Percentiles rank a stretch among this genome's conserved stretches.
These are phyloP conservation scores for Mortierella sp. DNA, from an alignment of 371 early-diverging fungal genomes.

Conservation along the genomic window DNA sequence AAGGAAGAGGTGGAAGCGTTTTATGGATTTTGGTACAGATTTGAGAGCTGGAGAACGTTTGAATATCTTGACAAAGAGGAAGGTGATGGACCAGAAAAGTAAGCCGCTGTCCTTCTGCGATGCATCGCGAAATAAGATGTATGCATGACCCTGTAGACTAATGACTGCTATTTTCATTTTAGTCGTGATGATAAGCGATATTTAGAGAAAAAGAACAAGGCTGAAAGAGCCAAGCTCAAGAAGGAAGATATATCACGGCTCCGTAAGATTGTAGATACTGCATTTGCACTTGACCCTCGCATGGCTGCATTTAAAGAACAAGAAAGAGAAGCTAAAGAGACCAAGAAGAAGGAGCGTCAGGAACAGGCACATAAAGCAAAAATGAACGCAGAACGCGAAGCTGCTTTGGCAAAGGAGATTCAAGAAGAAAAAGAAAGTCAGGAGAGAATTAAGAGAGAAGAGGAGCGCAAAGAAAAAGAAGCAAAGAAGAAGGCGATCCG, in stretches of 20 bases:
- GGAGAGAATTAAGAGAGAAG: conserved; percentile 72
- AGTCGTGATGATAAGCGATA: conserved; percentile 96
- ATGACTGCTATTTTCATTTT: not conserved
- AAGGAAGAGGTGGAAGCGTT: conserved; percentile 93
- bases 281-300: conserved; percentile 90
- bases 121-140: not conserved
- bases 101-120: conserved; percentile 6
- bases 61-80: conserved; percentile 98
- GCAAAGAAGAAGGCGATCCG: conserved; percentile 83
- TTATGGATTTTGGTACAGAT: conserved; percentile 96
- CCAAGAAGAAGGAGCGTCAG: conserved; percentile 89
- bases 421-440: conserved; percentile 64
- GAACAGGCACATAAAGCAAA: conserved; percentile 71
- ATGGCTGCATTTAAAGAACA: conserved; percentile 90
- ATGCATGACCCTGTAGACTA: not conserved
- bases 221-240: conserved; percentile 91
- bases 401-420: conserved; percentile 56
- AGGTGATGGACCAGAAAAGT: conserved; percentile 86
- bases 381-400: conserved; percentile 68
- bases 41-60: conserved; percentile 98
- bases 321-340: conserved; percentile 88
- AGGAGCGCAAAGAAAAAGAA: conserved; percentile 79
- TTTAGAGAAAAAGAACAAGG: conserved; percentile 94
- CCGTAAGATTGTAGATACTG: conserved; percentile 78
- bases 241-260: conserved; percentile 96